Conservation (phyloP, 306 rosid species). For the Albizia julibrissin region DNA sequence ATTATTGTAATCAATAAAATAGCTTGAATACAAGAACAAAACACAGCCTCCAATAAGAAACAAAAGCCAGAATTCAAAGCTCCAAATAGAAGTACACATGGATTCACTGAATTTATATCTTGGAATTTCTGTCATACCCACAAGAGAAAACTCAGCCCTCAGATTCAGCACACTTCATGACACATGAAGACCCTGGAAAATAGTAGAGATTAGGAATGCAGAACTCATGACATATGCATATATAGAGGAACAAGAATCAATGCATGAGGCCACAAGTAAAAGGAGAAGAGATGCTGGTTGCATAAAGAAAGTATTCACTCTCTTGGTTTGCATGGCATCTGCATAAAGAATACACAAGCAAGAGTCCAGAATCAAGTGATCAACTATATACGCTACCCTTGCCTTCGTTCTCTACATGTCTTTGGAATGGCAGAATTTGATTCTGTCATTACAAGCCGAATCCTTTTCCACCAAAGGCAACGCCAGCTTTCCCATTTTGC, state of each 20-base stretch:
- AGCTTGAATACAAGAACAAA: not conserved
- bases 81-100: not conserved
- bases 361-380: no score
- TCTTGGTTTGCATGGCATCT: no score
- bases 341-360: no score
- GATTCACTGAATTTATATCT: not conserved
- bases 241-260: not conserved
- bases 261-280: not conserved
- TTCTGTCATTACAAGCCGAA: not conserved
- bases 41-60: not conserved
- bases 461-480: not conserved
- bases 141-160: no score
- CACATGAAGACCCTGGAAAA: no score
- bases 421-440: no score
- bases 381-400: no score
- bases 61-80: not conserved
- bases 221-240: no score
- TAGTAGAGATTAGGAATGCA: no score
- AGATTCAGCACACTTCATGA: no score
- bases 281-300: constrained; percentile 27
- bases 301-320: constrained; percentile 21
- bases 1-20: not conserved
- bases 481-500: constrained; percentile 44
- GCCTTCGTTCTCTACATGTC: no score
- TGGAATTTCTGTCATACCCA: no score